phyloP scores from a whole-genome alignment of 2,329 filamentous ascomycete genomes.

The Aspergillus floridensis region DNA sequence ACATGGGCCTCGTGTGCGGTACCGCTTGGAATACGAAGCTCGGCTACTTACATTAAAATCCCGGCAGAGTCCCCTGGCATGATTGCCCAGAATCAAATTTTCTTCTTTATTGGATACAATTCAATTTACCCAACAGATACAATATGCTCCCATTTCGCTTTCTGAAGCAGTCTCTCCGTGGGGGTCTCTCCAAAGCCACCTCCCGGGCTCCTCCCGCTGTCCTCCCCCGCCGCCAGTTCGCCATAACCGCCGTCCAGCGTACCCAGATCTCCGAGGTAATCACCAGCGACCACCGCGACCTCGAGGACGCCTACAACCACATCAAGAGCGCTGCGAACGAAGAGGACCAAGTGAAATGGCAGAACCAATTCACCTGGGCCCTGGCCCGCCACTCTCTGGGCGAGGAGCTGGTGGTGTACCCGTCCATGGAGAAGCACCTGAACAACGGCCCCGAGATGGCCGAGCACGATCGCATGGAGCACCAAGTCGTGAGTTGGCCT shows the following conservation, averaged over 20 bases:
- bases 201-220: neutral
- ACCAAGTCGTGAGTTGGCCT: conserved; percentile 29
- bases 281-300: conserved; percentile 39
- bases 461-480: conserved; percentile 47
- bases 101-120: neutral
- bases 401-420: conserved; percentile 54
- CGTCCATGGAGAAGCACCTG: conserved; percentile 50
- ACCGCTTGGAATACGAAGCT: neutral
- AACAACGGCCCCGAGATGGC: conserved; percentile 44
- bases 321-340: conserved; percentile 38
- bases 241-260: neutral
- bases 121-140: neutral
- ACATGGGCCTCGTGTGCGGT: neutral
- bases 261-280: conserved; percentile 33
- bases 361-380: conserved; percentile 53
- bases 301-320: conserved; percentile 42
- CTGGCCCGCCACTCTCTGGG: conserved; percentile 50
- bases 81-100: neutral
- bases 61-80: neutral
- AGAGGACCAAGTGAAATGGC: conserved; percentile 43
- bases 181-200: neutral
- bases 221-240: neutral
- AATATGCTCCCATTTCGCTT: neutral
- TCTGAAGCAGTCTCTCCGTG: neutral
- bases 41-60: neutral